These are phyloP conservation scores for Ophiostoma sp. DNA, from an alignment of 2,329 filamentous ascomycete species.

Conservation along the genomic window DNA sequence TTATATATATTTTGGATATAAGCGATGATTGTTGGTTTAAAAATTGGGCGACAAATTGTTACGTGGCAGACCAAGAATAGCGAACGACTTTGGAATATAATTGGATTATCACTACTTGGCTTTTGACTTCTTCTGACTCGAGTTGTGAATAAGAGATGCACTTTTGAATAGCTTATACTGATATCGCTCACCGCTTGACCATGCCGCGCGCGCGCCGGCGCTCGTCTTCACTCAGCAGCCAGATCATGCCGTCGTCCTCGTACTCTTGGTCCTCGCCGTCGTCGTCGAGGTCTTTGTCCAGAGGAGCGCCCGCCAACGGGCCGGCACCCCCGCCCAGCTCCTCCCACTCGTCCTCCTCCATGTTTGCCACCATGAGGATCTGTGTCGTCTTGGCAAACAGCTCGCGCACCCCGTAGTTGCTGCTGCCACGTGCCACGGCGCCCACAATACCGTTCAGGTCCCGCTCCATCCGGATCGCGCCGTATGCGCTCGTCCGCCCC, in stretches of 20 bases:
- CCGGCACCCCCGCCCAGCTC: conserved; percentile 47
- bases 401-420: conserved; percentile 73
- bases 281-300: conserved; percentile 29
- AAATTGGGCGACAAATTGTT: neutral
- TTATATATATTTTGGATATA: neutral
- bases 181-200: conserved; percentile 37
- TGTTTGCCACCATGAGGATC: conserved; percentile 80
- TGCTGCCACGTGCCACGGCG: conserved; percentile 58
- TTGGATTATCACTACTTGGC: neutral
- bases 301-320: neutral
- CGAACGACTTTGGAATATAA: neutral
- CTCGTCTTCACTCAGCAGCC: conserved; percentile 69
- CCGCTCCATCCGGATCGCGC: conserved; percentile 74
- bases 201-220: conserved; percentile 65
- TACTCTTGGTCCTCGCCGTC: conserved; percentile 41
- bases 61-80: neutral
- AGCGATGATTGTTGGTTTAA: neutral
- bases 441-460: conserved; percentile 73
- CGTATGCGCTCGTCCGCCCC: conserved; percentile 72
- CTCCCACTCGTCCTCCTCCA: conserved; percentile 96
- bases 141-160: too few species aligned
- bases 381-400: conserved; percentile 70
- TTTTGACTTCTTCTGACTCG: neutral
- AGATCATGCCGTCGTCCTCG: conserved; percentile 60
- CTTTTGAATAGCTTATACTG: neutral